Evolutionary conservation across 176 grass and related monocot species (phyloP).

Genomic region (Alloteropsis semialata): DNA sequence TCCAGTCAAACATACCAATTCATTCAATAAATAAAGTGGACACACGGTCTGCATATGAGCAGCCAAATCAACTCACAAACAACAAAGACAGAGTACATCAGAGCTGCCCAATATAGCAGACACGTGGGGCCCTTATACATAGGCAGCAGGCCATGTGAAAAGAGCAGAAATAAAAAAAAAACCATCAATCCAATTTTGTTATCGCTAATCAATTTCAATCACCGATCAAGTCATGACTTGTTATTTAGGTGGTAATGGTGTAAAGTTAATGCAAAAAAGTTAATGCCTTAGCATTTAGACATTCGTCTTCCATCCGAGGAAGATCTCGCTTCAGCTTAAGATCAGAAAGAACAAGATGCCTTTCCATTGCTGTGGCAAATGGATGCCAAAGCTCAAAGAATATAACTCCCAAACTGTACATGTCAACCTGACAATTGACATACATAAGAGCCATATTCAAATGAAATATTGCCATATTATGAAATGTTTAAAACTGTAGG

Average conservation of each 20-base stretch:
- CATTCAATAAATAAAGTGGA: background rate
- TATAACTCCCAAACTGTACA: conserved; percentile 97
- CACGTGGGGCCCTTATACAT: background rate
- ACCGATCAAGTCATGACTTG: background rate
- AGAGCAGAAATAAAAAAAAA: background rate
- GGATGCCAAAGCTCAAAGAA: conserved; percentile 99
- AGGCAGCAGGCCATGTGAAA: background rate
- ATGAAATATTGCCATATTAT: background rate
- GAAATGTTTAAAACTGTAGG: background rate
- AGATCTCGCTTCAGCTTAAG: conserved; percentile 76
- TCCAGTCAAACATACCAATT: background rate
- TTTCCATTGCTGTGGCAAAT: conserved; percentile 96
- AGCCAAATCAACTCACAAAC: conserved; percentile 1
- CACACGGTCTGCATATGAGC: background rate
- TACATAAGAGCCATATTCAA: conserved; percentile 3
- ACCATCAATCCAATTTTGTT: background rate
- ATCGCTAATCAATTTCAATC: background rate
- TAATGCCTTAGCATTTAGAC: conserved; percentile 77
- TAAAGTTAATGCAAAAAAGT: background rate
- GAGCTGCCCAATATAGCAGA: background rate
- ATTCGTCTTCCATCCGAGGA: conserved; percentile 94
- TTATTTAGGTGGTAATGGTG: conserved; percentile 3
- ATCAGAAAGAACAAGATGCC: conserved; percentile 91
- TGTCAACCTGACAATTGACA: conserved; percentile 71
- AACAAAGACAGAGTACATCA: background rate